These are phyloP conservation scores for Thielaviopsis ethacetica DNA, from an alignment of 2,329 filamentous ascomycete species.

Conservation along the genomic window DNA sequence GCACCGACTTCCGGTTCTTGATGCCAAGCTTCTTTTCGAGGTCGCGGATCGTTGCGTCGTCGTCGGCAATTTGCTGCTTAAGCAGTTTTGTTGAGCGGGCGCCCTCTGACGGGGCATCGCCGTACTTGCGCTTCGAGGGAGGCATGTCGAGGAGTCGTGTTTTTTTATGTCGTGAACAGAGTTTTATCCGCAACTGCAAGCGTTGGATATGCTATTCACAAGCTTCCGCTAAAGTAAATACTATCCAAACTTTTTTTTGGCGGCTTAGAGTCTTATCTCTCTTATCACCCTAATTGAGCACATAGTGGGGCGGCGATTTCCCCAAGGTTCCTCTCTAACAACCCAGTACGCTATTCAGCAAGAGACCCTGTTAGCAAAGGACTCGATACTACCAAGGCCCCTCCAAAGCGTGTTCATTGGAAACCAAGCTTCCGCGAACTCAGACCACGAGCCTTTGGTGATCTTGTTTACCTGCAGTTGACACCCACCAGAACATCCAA, in stretches of 20 bases:
- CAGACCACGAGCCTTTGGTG: not conserved
- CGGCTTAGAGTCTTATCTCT: slow-evolving; percentile 3
- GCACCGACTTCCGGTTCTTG: slow-evolving; percentile 54
- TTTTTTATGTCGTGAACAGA: not conserved
- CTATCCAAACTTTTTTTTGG: slow-evolving; percentile 3
- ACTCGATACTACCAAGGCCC: not conserved
- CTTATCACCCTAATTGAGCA: slow-evolving; percentile 8
- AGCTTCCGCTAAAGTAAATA: not conserved
- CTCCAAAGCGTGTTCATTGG: not conserved
- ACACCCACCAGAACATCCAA: not conserved
- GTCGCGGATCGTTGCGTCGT: slow-evolving; percentile 76
- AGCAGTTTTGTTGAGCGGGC: slow-evolving; percentile 16
- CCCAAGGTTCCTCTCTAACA: not conserved
- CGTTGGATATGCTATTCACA: not conserved
- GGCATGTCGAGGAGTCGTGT: not conserved
- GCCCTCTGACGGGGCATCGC: not conserved
- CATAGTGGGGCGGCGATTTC: not conserved
- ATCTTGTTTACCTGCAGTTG: not conserved
- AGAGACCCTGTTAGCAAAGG: not conserved
- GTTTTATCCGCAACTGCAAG: not conserved
- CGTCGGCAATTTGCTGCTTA: slow-evolving; percentile 53
- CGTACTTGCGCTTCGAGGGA: slow-evolving; percentile 4
- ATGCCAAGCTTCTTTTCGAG: slow-evolving; percentile 80
- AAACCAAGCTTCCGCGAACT: not conserved
- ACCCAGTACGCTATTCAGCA: not conserved